Conservation (phyloP, 345 rosid genomes). For the Populus pruinosa region DNA sequence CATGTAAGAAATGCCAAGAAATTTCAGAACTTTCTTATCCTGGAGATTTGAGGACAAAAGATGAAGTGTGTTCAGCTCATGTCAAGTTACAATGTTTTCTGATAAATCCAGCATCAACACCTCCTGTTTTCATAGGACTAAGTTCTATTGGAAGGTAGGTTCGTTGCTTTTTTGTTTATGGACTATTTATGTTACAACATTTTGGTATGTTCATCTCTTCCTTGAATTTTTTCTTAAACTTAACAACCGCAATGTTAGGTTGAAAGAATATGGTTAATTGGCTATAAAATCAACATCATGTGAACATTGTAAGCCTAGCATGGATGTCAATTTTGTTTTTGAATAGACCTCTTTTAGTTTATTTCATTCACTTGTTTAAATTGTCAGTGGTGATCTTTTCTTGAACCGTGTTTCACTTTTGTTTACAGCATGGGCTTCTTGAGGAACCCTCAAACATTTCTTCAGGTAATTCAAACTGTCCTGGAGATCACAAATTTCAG, state of each 20-base stretch:
- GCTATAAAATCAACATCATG: background rate
- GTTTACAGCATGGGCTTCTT: constrained; percentile 60
- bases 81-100: constrained; percentile 50
- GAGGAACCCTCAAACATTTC: constrained; percentile 49
- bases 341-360: background rate
- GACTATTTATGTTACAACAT: background rate
- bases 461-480: constrained; percentile 43
- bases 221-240: background rate
- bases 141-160: constrained; percentile 84
- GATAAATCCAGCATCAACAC: constrained; percentile 32
- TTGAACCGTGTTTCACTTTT: constrained; percentile 10
- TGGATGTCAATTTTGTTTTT: background rate
- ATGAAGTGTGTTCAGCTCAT: constrained; percentile 56
- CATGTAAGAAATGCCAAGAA: constrained; percentile 66
- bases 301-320: background rate
- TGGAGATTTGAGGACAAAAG: constrained; percentile 22
- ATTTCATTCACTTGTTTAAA: background rate
- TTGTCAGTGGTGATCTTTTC: background rate
- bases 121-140: constrained; percentile 62
- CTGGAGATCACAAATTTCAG: constrained; percentile 40
- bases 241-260: background rate
- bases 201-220: too few species aligned
- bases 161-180: constrained; percentile 10
- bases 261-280: background rate
- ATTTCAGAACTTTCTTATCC: constrained; percentile 26